phyloP scores from a whole-genome alignment of 495 filamentous ascomycete genomes.

The Hypoxylon trugodes region DNA sequence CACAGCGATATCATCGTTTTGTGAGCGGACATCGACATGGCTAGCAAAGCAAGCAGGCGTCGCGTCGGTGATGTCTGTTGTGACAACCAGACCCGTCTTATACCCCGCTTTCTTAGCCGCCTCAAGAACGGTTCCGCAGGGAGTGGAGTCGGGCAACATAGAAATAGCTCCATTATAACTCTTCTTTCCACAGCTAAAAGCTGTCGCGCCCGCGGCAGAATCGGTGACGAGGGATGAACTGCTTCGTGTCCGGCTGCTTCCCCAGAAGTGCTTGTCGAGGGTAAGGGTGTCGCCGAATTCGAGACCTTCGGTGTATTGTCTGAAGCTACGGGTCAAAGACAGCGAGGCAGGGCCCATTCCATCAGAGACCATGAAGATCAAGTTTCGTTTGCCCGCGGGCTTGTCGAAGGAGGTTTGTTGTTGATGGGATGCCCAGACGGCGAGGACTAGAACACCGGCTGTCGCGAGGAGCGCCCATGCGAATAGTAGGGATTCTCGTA shows the following conservation, averaged over 20 bases:
- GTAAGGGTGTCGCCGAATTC: constrained; percentile 75
- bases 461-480: constrained; percentile 92
- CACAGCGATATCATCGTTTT: constrained; percentile 90
- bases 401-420: constrained; percentile 50
- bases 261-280: constrained; percentile 87
- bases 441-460: constrained; percentile 74
- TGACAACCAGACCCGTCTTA: constrained; percentile 92
- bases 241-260: constrained; percentile 86
- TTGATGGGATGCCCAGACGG: constrained; percentile 75
- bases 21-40: constrained; percentile 79
- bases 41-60: constrained; percentile 96
- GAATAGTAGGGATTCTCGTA: constrained; percentile 74
- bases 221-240: constrained; percentile 86
- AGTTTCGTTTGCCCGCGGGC: constrained; percentile 80
- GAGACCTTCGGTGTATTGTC: constrained; percentile 71
- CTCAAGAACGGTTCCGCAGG: constrained; percentile 94
- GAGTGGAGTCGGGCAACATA: constrained; percentile 80
- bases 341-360: constrained; percentile 97
- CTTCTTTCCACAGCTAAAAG: constrained; percentile 91
- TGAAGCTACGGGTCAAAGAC: constrained; percentile 81
- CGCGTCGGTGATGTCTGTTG: constrained; percentile 93
- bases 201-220: constrained; percentile 93
- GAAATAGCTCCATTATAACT: constrained; percentile 97
- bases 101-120: constrained; percentile 92
- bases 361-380: constrained; percentile 99